phyloP scores from a whole-genome alignment of 2,329 filamentous ascomycete species.

The Apiospora saccharicola region DNA sequence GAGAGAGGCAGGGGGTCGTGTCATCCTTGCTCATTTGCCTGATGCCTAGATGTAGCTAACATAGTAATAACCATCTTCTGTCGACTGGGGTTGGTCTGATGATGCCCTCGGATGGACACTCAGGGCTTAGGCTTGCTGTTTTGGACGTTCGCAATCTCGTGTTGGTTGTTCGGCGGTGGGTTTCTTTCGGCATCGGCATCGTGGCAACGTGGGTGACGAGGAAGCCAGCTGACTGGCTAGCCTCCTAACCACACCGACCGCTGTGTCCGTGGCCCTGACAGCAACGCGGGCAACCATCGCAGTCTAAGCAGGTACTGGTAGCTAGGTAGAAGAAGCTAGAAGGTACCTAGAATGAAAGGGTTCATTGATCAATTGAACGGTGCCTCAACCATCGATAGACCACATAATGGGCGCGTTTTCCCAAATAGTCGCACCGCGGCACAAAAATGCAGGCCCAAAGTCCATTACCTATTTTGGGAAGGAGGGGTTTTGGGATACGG shows the following conservation, averaged over 20 bases:
- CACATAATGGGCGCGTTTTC: no score
- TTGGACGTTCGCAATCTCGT: constrained; percentile 14
- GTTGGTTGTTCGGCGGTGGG: neutral
- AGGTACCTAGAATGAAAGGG: no score
- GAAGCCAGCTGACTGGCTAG: neutral
- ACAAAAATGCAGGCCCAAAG: neutral
- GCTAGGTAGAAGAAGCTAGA: no score
- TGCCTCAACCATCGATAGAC: no score
- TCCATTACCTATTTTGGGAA: constrained; percentile 16
- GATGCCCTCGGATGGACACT: constrained; percentile 2
- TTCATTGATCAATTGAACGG: no score
- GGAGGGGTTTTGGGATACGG: constrained; percentile 6
- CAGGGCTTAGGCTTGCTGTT: constrained; percentile 1
- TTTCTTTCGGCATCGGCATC: neutral
- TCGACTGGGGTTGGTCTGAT: neutral
- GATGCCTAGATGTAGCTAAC: no score
- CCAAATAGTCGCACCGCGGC: neutral
- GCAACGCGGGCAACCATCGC: no score
- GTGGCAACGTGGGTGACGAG: neutral
- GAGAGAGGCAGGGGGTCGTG: neutral
- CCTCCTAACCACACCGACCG: neutral
- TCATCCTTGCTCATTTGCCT: neutral
- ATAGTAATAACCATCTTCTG: no score
- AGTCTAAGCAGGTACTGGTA: no score
- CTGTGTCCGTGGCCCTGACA: no score